Conservation (phyloP, 768 basidiomycete genomes). For the Gautieria morchelliformis region DNA sequence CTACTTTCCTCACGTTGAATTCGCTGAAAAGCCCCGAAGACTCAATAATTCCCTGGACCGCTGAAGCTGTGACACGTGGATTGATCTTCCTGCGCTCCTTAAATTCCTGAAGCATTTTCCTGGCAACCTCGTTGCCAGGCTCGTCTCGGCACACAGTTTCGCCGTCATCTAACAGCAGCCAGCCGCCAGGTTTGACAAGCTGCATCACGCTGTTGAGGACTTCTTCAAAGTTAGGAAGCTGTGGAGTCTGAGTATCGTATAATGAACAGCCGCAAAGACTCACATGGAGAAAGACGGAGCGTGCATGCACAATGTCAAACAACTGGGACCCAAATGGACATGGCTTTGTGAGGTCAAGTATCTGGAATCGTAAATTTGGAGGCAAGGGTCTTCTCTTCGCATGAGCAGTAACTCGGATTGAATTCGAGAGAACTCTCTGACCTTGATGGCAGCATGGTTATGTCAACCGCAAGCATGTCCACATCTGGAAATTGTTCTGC, state of each 20-base stretch:
- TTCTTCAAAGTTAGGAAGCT: slow-evolving; percentile 14
- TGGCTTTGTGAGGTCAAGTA: no score
- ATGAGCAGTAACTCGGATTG: no score
- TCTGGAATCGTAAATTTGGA: slow-evolving; percentile 13
- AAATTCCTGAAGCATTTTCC: not conserved
- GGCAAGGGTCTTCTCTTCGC: not conserved
- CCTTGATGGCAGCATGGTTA: not conserved
- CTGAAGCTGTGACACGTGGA: no score
- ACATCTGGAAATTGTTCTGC: no score
- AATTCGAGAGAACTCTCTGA: not conserved
- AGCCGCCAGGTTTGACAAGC: no score
- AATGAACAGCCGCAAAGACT: not conserved
- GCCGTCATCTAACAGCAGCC: no score
- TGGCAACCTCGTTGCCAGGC: not conserved
- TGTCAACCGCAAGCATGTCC: slow-evolving; percentile 1
- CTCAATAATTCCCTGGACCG: no score
- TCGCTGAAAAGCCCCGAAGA: no score
- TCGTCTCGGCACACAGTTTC: not conserved
- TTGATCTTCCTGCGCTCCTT: no score
- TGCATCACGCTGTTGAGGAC: slow-evolving; percentile 13
- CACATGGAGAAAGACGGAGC: slow-evolving; percentile 18
- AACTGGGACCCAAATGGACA: no score
- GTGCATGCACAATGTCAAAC: slow-evolving; percentile 18
- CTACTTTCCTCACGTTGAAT: no score
- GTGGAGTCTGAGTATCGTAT: not conserved